Base-by-base conservation (phyloP, 1,284 basidiomycete genomes). In the Pascua sp. region DNA sequence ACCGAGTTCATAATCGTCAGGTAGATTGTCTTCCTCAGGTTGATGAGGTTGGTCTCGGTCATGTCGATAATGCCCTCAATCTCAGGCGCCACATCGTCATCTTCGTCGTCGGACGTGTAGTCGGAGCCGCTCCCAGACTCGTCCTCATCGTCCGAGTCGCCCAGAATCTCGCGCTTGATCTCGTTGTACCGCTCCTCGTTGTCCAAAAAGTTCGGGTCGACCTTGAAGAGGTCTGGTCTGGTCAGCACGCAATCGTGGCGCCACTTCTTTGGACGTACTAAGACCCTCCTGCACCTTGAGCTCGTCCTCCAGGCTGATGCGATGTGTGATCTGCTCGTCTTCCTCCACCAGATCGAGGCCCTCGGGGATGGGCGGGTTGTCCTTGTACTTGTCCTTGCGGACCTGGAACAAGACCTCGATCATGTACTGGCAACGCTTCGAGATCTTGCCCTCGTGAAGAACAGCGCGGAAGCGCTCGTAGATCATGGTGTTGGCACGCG, bases 391-490 rank as follows among this genome's bases (percentile, higher is more conserved):
- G 81, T 99, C 96, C 79, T 96, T 95, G 64, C 95, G 84, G 11
- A 97, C 91, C 77, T 96, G 93, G 89, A 97, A 96, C 52, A 96
- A 81, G 5, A 98, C 95, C 78, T 98, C 96, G 69, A 99, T 93
- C 96, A 98, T 98, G 79, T 97, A 99, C 73, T 98, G 95, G 32
- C 97, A 92, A 65, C 96, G 86, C 71, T 98, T 94, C 71, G 89
- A 91, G 76, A 98, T 95, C 43, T 84, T 80, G 47, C 91, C 93
- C 75, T 98, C 96, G 77, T 98, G 96, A 45, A 99, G 80, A 8
- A 98, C 92, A 0, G 91, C 90, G 49, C 95, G 87, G 84, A 98
- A 98, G 42, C 93, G 88, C 75, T 98, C 96, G 72, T 87, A 98
- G 44, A 97, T 88, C 50, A 86, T 88, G 42, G 91, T 89, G 71